Evolutionary conservation across 306 rosid genomes (phyloP).

Genomic region (Cucurbita ficifolia): DNA sequence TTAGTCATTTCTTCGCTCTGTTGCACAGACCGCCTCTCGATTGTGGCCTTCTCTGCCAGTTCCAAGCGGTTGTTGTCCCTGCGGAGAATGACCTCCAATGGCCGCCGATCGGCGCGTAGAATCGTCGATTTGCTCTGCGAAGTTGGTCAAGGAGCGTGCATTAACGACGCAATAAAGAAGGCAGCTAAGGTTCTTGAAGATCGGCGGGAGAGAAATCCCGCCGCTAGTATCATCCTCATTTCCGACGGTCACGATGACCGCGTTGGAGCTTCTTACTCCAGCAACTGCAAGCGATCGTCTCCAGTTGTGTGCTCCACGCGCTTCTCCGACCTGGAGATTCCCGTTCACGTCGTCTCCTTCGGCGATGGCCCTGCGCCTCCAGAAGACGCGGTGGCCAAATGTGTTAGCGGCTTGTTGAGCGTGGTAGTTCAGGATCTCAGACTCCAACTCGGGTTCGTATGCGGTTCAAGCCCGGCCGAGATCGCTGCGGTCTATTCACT

Average conservation of each 20-base stretch:
- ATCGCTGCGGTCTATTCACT: conserved; percentile 57
- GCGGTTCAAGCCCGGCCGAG: conserved; percentile 41
- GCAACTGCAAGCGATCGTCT: conserved; percentile 9
- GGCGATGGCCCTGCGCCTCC: conserved; percentile 17
- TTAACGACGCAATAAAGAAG: conserved; percentile 67
- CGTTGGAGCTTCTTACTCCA: background rate
- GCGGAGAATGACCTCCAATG: conserved; percentile 45
- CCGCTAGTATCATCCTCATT: conserved; percentile 44
- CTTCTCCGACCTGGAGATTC: conserved; percentile 32
- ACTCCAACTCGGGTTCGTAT: conserved; percentile 39
- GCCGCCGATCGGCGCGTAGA: conserved; percentile 53
- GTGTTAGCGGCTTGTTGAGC: conserved; percentile 29
- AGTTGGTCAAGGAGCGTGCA: conserved; percentile 37
- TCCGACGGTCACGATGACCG: conserved; percentile 27
- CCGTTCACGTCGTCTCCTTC: conserved; percentile 45
- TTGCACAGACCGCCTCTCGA: conserved; percentile 63
- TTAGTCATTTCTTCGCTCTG: conserved; percentile 45
- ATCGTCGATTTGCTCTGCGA: conserved; percentile 27
- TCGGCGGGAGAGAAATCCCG: conserved; percentile 67
- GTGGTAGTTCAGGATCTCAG: conserved; percentile 58
- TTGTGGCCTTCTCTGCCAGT: conserved; percentile 65
- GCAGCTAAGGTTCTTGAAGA: conserved; percentile 83
- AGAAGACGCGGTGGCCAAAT: conserved; percentile 32
- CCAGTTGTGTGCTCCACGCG: conserved; percentile 36
- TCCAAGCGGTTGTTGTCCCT: conserved; percentile 69